Percentiles rank a stretch among this genome's conserved stretches.
Evolutionary conservation across 805 yeast genomes (phyloP).

Genomic region (Hanseniaspora nectarophila): DNA sequence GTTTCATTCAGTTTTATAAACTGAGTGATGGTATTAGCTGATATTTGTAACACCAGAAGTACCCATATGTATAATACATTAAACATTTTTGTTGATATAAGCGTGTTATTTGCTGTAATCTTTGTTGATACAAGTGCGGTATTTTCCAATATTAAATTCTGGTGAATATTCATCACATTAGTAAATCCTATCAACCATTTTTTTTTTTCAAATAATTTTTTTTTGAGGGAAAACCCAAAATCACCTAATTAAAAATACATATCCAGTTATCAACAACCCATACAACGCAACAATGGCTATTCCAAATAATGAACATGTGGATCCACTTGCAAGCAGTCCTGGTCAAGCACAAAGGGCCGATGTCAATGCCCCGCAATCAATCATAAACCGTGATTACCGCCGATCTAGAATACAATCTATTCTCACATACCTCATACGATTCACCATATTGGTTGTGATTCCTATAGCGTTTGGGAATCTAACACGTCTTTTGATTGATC

Average conservation of each 20-base stretch:
- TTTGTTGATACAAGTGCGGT: too few species aligned
- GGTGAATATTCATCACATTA: too few species aligned
- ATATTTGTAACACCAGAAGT: not conserved
- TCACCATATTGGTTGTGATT: constrained; percentile 25
- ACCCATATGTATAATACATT: not conserved
- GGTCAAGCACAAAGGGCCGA: not conserved
- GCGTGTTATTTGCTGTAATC: too few species aligned
- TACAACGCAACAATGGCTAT: not conserved
- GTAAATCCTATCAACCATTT: too few species aligned
- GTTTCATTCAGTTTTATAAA: not conserved
- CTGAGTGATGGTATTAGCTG: constrained; percentile 4
- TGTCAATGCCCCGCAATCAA: not conserved
- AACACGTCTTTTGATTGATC: constrained; percentile 23
- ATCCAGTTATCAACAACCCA: too few species aligned
- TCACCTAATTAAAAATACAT: too few species aligned
- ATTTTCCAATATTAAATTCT: too few species aligned
- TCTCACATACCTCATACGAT: not conserved
- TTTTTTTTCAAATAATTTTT: not conserved
- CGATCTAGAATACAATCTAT: not conserved
- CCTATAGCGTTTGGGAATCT: constrained; percentile 18
- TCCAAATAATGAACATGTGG: not conserved
- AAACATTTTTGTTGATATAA: too few species aligned
- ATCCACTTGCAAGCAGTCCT: not conserved
- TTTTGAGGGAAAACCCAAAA: not conserved
- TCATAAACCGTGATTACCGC: not conserved